Evolutionary conservation across 2,329 filamentous ascomycete species (phyloP).

Genomic region (Fonsecaea pedrosoi): DNA sequence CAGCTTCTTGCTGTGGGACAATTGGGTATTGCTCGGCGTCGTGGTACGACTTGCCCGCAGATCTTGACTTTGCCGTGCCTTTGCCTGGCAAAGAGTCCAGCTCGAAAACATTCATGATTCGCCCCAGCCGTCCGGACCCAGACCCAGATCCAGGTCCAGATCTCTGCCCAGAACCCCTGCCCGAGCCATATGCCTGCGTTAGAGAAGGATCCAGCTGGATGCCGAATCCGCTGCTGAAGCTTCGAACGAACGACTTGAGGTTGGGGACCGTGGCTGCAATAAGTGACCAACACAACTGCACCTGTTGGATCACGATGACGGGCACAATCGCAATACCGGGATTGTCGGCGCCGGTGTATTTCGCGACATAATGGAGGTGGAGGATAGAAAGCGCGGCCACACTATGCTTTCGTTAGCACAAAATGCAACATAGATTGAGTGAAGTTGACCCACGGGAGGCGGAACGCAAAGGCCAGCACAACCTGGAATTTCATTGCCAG

Average conservation of each 20-base stretch:
- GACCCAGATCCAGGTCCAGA: slow-evolving; percentile 22
- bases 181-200: slow-evolving; percentile 31
- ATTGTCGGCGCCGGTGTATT: slow-evolving; percentile 41
- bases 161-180: slow-evolving; percentile 7
- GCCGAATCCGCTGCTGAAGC: slow-evolving; percentile 50
- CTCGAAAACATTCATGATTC: slow-evolving; percentile 4
- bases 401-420: slow-evolving; percentile 32
- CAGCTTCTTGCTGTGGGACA: slow-evolving; percentile 9
- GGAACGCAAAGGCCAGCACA: slow-evolving; percentile 47
- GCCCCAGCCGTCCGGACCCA: slow-evolving; percentile 2
- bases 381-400: slow-evolving; percentile 46
- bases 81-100: slow-evolving; percentile 23
- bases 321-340: slow-evolving; percentile 44
- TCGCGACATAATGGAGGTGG: slow-evolving; percentile 46
- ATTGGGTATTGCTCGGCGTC: slow-evolving; percentile 25
- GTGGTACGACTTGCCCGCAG: slow-evolving; percentile 26
- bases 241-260: slow-evolving; percentile 51
- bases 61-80: slow-evolving; percentile 25
- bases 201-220: slow-evolving; percentile 36
- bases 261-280: slow-evolving; percentile 52
- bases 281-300: slow-evolving; percentile 51
- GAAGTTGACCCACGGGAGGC: slow-evolving; percentile 44
- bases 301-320: slow-evolving; percentile 47
- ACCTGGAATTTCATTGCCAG: slow-evolving; percentile 40
- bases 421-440: neutral